These are phyloP conservation scores for Aureobasidium lini DNA, from an alignment of 2,329 filamentous ascomycete species.

Conservation along the genomic window DNA sequence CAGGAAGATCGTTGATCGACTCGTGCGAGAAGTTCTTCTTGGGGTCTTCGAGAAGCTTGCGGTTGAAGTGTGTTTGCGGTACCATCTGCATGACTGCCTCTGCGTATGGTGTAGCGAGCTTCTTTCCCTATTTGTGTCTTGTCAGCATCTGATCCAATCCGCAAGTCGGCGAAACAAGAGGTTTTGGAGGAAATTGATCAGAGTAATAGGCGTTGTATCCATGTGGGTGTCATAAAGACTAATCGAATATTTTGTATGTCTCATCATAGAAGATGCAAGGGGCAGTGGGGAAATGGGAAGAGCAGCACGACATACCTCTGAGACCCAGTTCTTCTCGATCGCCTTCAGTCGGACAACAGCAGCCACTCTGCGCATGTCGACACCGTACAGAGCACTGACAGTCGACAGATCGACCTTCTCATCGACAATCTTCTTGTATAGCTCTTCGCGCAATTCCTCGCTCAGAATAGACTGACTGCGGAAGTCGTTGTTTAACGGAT, in stretches of 20 bases:
- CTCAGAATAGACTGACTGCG: conserved; percentile 64
- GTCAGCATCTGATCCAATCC: neutral
- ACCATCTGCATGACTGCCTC: conserved; percentile 73
- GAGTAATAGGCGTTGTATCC: conserved; percentile 73
- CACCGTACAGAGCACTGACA: conserved; percentile 67
- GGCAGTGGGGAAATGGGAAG: neutral
- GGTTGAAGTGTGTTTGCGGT: conserved; percentile 52
- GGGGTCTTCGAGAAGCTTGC: conserved; percentile 30
- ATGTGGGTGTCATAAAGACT: conserved; percentile 98
- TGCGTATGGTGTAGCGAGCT: conserved; percentile 67
- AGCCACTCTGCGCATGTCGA: conserved; percentile 77
- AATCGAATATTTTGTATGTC: conserved; percentile 79
- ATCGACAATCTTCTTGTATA: conserved; percentile 62
- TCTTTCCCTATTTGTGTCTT: conserved; percentile 55
- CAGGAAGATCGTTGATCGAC: conserved; percentile 56
- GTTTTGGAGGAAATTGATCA: conserved; percentile 40
- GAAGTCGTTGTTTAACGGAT: conserved; percentile 67
- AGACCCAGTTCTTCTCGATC: conserved; percentile 70
- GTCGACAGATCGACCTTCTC: conserved; percentile 62
- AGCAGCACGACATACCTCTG: conserved; percentile 57
- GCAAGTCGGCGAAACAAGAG: neutral
- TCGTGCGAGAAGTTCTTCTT: conserved; percentile 39
- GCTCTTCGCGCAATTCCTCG: conserved; percentile 62
- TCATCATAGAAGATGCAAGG: conserved; percentile 55
- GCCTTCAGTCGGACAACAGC: conserved; percentile 81